Percentiles rank a stretch among this genome's conserved stretches.
phyloP scores from a whole-genome alignment of 345 rosid species.

The Trapa bicornis region DNA sequence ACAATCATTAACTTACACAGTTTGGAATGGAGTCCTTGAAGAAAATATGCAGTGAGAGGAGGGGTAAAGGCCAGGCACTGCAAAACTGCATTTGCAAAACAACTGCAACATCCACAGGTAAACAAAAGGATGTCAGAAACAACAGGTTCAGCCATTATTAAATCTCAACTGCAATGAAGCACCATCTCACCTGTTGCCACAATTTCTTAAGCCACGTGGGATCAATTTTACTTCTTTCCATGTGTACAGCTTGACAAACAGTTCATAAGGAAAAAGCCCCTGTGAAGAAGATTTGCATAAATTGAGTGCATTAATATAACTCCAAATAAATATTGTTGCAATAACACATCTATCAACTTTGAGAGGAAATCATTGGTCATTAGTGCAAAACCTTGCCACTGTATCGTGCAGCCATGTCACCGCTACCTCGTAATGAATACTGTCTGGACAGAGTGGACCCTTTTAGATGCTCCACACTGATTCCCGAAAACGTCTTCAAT shows the following conservation, averaged over 20 bases:
- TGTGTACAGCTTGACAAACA: constrained; percentile 63
- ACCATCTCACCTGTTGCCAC: constrained; percentile 70
- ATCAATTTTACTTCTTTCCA: constrained; percentile 52
- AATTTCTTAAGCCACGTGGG: constrained; percentile 82
- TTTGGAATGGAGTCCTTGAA: constrained; percentile 74
- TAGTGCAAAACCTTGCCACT: constrained; percentile 43
- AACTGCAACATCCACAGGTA: constrained; percentile 44
- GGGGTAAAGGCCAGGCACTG: constrained; percentile 92
- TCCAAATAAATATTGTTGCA: constrained; percentile 2
- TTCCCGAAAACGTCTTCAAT: constrained; percentile 46
- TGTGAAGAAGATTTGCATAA: constrained; percentile 14
- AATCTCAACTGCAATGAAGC: not conserved
- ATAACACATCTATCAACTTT: constrained; percentile 3
- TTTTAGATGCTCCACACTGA: constrained; percentile 56
- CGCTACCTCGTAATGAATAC: constrained; percentile 15
- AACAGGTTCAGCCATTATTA: constrained; percentile 1
- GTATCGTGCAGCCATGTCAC: constrained; percentile 40
- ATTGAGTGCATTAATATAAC: constrained; percentile 8
- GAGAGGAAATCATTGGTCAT: constrained; percentile 7
- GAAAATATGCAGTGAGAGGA: constrained; percentile 76
- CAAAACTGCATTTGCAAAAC: constrained; percentile 89
- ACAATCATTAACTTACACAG: constrained; percentile 38
- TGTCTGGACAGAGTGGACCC: constrained; percentile 42
- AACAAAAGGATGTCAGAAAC: constrained; percentile 4
- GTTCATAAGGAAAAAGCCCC: constrained; percentile 73